Evolutionary conservation across 441 rosid species (phyloP), one percentile per base, ranked within the genome.

Genomic region (Breynia disticha): DNA sequence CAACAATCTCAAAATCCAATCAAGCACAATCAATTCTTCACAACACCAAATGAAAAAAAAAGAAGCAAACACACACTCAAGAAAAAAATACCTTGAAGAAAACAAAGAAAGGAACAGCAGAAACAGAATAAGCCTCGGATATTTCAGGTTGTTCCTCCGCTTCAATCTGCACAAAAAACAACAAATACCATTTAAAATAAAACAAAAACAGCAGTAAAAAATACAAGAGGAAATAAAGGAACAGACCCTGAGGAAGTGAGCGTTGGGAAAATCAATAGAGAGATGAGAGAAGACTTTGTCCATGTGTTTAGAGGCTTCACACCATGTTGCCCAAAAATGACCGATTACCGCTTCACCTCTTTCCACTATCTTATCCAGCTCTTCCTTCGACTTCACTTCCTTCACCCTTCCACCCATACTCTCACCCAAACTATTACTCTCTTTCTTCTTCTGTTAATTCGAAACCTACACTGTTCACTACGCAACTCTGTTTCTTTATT

Each of bases 261-360:
- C 75, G 19, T 63, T 74, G 41, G 99, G 97, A 77, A 93, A 89
- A 72, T 93, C 99, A 15, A 78, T 79, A 48, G 95, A 79, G 63
- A 93, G 97, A 38, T 81, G 93, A 53, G 90, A 77, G 62, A 93
- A 93, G 52, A 89, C 90, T 79, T 81, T 72, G 78, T 93, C 97
- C 99, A 93, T 93, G 63, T 89, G 99, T 74, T 93, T 93, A 16
- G 97, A 93, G 16, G 99, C 90, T 10, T 86, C 95, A 52, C 99
- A 93, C 99, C 99, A 93, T 4, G 88, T 68, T 9, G 97, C 99
- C 99, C 97, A 83, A 78, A 93, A 93, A 75, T 86, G 97, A 28
- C 89, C 61, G 68, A 75, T 68, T 3, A 76, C 68, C 2, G 86
- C 72, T 20, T 59, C 88, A 14, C 86, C 87, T 57, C 70, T 76